Evolutionary conservation across 805 yeast species (phyloP).

Genomic region (Candida ipomoeae): DNA sequence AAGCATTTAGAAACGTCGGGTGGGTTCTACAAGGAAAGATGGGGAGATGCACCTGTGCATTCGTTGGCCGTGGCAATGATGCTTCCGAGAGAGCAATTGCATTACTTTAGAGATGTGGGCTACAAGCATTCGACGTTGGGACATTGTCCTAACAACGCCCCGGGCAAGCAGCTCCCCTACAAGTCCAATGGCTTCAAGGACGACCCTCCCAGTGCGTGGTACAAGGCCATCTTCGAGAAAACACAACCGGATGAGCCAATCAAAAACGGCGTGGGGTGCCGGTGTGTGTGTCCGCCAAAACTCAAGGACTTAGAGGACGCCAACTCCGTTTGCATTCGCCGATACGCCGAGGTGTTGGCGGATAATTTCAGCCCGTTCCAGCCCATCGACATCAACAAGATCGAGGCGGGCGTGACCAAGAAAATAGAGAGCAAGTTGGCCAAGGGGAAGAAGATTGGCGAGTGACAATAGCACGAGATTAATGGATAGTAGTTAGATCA

Average conservation of each 20-base stretch:
- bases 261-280: constrained; percentile 66
- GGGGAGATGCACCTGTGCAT: constrained; percentile 98
- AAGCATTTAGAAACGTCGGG: constrained; percentile 63
- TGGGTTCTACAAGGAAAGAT: constrained; percentile 86
- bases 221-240: constrained; percentile 6
- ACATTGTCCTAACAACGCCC: constrained; percentile 74
- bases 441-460: constrained; percentile 17
- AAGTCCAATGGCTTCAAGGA: constrained; percentile 24
- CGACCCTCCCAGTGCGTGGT: constrained; percentile 27
- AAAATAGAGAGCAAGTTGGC: constrained; percentile 19
- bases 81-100: constrained; percentile 64
- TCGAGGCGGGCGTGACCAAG: constrained; percentile 22
- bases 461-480: background rate
- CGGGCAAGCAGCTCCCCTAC: constrained; percentile 21
- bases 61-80: constrained; percentile 80
- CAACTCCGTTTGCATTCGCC: constrained; percentile 46
- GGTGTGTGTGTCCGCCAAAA: constrained; percentile 69
- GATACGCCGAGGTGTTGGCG: constrained; percentile 44
- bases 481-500: background rate
- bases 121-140: constrained; percentile 75
- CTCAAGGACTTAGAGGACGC: constrained; percentile 53
- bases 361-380: constrained; percentile 22
- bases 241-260: constrained; percentile 26
- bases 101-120: constrained; percentile 91
- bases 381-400: constrained; percentile 22